Conservation (phyloP, 495 filamentous ascomycete genomes). For the Trichoderma virens region DNA sequence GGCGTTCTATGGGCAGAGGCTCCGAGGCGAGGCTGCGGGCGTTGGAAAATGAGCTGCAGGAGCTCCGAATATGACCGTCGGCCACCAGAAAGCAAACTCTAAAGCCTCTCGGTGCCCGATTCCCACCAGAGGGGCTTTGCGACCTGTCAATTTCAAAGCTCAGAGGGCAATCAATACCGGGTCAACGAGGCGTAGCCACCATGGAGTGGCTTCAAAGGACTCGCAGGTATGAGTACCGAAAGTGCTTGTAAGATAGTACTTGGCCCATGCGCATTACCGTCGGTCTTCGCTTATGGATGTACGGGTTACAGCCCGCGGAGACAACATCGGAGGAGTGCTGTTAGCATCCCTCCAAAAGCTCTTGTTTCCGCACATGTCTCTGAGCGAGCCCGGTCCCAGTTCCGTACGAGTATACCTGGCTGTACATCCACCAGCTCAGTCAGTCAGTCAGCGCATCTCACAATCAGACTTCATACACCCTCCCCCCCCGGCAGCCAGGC, state of each 20-base stretch:
- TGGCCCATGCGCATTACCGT: background rate
- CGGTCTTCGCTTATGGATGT: background rate
- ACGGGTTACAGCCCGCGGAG: background rate
- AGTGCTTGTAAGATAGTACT: background rate
- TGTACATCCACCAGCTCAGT: too few relatives aligned
- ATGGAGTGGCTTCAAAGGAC: background rate
- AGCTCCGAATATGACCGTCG: background rate
- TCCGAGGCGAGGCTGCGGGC: background rate
- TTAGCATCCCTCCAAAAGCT: background rate
- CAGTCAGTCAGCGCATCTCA: background rate
- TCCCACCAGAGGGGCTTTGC: background rate
- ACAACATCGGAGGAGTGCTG: background rate
- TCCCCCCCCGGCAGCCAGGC: background rate
- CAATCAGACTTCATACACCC: constrained; percentile 1
- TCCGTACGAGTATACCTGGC: too few relatives aligned
- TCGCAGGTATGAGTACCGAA: background rate
- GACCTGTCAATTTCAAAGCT: background rate
- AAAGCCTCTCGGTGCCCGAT: background rate
- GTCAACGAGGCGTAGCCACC: background rate
- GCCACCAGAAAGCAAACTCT: background rate
- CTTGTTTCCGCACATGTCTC: background rate
- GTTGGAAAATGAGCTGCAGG: background rate
- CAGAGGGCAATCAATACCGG: background rate
- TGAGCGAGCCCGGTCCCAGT: background rate
- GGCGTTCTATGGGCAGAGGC: background rate